Evolutionary conservation across 805 yeast species (phyloP), one percentile per base, ranked within the genome.

Genomic region (Vanderwaltozyma tropicalis): DNA sequence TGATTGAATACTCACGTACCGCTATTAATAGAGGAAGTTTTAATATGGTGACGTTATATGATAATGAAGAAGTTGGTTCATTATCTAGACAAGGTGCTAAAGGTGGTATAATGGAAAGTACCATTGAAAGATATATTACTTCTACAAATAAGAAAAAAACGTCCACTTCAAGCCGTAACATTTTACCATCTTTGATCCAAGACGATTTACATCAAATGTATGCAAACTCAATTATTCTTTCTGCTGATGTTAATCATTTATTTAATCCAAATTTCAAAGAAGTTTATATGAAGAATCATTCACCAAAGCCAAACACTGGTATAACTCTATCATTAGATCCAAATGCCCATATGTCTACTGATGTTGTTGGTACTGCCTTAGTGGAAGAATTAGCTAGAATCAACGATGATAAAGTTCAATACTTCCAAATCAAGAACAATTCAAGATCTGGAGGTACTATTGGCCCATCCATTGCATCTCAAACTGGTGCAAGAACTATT

Each of bases 381-480:
- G 67, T 76, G 34, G 83, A 81, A 57, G 80, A 79, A 50, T 55
- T 85, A 45, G 94, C 86, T 3, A 64, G 72, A 41, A 54, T 63
- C 37, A 77, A 82, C 43, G 80, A 68, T 35, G 86, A 81, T 55
- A 62, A 64, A 38, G 47, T 85, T 21, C 95, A 86, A 62, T 78
- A 76, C 61, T 84, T 84, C 76, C 95, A 85, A 54, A 80, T 83
- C 57, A 74, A 92, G 60, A 85, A 86, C 62, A 88, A 79, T 56
- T 72, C 83, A 13, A 73, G 92, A 55, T 78, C 87, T 1, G 95
- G 95, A 24, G 94, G 94, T 28, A 84, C 95, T 20, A 83, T 86
- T 53, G 95, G 95, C 0, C 95, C 85, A 17, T 67, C 71, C 10
- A 64, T 78, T 38, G 65, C 83, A 13, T 61, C 72, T 29, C 73